Conservation (phyloP, 495 filamentous ascomycete species). For the Bathelium albidoporum region DNA sequence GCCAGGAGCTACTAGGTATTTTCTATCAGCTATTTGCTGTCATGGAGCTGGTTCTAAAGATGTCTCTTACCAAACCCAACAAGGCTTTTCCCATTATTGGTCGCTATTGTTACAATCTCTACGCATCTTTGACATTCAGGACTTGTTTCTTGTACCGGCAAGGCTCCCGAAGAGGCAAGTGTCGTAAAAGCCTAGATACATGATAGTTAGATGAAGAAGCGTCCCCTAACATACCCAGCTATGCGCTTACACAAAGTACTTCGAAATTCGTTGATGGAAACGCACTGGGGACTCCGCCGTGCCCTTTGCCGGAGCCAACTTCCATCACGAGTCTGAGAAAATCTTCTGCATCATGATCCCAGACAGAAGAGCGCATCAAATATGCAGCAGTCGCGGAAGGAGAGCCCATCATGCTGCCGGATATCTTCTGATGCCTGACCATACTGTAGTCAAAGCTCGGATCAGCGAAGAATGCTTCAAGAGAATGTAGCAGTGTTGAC, state of each 20-base stretch:
- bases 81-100: no score
- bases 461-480: not conserved
- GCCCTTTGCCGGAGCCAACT: slow-evolving; percentile 10
- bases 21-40: no score
- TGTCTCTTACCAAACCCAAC: no score
- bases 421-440: slow-evolving; percentile 24
- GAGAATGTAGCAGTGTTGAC: no score
- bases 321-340: slow-evolving; percentile 12
- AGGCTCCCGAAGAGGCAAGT: no score
- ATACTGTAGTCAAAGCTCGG: not conserved
- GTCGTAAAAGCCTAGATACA: slow-evolving; percentile 20
- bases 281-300: slow-evolving; percentile 24
- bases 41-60: no score
- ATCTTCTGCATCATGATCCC: slow-evolving; percentile 31
- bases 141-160: no score
- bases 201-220: slow-evolving; percentile 17
- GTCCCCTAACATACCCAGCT: slow-evolving; percentile 30
- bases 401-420: slow-evolving; percentile 33
- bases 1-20: no score
- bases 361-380: slow-evolving; percentile 25
- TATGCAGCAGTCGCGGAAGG: slow-evolving; percentile 37
- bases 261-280: slow-evolving; percentile 34
- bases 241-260: no score
- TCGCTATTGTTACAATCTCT: no score
- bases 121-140: no score